Base-by-base conservation (phyloP, 805 yeast genomes). In the Saturnispora diversa region DNA sequence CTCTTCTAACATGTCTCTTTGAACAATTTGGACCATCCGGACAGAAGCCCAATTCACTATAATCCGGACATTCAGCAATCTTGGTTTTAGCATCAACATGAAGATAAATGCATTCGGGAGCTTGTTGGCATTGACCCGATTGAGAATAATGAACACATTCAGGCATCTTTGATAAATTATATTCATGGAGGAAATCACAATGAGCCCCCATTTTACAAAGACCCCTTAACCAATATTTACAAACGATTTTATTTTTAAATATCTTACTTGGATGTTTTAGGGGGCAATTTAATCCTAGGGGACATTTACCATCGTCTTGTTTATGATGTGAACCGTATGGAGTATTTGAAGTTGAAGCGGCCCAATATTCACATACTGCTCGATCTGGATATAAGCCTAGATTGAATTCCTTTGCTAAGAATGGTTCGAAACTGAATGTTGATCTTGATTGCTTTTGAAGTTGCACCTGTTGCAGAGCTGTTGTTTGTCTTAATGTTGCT, bases 211-310 rank as follows among this genome's bases (percentile, higher is more conserved):
- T 90, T 64, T 92, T 92, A 63, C 99, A 92, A 26, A 92, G 72
- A 0, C 99, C 99, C 49, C 97, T 74, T 26, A 92, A 74, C 99
- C 98, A 92, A 66, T 92, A 97, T 69, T 92, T 90, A 60, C 98
- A 92, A 4, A 92, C 98, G 40, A 92, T 85, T 58, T 82, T 80
- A 58, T 80, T 80, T 39, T 72, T 68, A 54, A 75, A 77, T 35
- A 58, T 55, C 71, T 72, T 39, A 74, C 77, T 38, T 76, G 73
- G 25, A 62, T 90, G 97, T 55, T 87, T 84, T 63, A 84, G 79
- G 16, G 88, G 88, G 57, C 97, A 90, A 36, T 70, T 70, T n/a
- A 71, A 66, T 6, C 97, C 96, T 44, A 80, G 69, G 2, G 97
- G 96, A 61, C 97, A 90, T 12, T 77, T 69, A 2, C 45, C 48